A percentile compares a stretch with the other conserved stretches of the same genome.
These are phyloP conservation scores for Brassica balearica DNA, from an alignment of 441 rosid species.

Conservation along the genomic window DNA sequence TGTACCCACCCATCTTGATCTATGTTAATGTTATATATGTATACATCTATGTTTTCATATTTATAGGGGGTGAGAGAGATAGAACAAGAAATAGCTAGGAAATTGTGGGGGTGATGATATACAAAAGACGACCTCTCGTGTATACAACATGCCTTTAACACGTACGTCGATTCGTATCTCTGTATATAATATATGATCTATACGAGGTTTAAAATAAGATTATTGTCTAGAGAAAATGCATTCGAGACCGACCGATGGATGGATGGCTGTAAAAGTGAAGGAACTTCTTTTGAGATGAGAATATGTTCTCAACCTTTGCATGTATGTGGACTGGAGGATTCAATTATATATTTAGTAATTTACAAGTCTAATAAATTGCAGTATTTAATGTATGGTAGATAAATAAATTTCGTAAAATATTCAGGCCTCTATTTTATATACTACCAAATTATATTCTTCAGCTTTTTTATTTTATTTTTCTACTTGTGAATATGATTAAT, in stretches of 20 bases:
- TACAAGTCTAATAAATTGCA: constrained; percentile 8
- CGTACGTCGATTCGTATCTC: constrained; percentile 33
- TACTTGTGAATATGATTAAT: constrained; percentile 17
- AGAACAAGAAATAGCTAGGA: constrained; percentile 33
- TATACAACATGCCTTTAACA: constrained; percentile 26
- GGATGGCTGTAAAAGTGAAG: constrained; percentile 41
- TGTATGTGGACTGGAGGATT: constrained; percentile 20
- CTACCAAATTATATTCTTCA: constrained; percentile 42
- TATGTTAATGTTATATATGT: constrained; percentile 22
- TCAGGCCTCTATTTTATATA: neutral
- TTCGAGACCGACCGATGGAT: constrained; percentile 39
- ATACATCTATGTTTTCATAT: constrained; percentile 26
- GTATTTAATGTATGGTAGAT: constrained; percentile 18
- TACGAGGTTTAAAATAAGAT: constrained; percentile 43
- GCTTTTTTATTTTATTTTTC: constrained; percentile 5
- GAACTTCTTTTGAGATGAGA: constrained; percentile 42
- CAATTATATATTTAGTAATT: constrained; percentile 10
- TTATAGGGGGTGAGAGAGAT: constrained; percentile 32
- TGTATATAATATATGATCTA: constrained; percentile 27
- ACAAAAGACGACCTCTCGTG: neutral
- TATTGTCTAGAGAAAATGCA: constrained; percentile 30
- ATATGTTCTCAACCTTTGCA: constrained; percentile 40
- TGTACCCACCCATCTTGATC: constrained; percentile 45
- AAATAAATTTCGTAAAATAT: constrained; percentile 4
- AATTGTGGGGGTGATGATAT: constrained; percentile 1